phyloP scores from a whole-genome alignment of 495 filamentous ascomycete genomes.

The Mytilinidion resinicola region DNA sequence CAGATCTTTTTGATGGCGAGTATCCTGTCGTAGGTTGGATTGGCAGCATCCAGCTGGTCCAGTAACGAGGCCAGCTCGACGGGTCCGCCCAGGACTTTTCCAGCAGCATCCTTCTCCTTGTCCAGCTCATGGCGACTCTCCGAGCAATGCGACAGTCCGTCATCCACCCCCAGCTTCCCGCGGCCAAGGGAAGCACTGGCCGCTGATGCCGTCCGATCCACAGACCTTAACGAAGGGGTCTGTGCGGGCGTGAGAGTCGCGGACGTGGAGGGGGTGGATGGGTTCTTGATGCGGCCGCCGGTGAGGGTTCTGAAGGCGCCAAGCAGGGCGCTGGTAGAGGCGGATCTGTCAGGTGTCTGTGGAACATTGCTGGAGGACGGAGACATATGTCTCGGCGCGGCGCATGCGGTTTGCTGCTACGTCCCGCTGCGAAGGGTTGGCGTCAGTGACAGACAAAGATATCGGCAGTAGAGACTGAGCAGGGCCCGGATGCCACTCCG shows the following conservation, averaged over 20 bases:
- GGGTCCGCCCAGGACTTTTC: conserved; percentile 14
- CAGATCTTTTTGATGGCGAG: conserved; percentile 14
- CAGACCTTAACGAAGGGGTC: conserved; percentile 6
- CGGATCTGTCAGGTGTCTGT: conserved; percentile 22
- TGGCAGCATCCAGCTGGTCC: conserved; percentile 13
- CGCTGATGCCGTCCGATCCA: neutral
- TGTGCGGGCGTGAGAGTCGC: conserved; percentile 6
- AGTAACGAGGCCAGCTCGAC: conserved; percentile 17
- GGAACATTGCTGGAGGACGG: conserved; percentile 21
- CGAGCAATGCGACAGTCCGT: neutral
- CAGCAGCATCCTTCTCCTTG: neutral
- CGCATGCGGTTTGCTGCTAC: neutral
- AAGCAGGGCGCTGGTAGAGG: conserved; percentile 24
- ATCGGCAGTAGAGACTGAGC: no score
- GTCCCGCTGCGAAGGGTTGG: neutral
- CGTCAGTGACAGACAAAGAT: neutral
- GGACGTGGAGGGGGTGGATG: conserved; percentile 10
- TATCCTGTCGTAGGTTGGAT: conserved; percentile 5
- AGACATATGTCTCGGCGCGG: conserved; percentile 22
- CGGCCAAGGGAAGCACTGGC: conserved; percentile 1
- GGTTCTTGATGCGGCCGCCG: conserved; percentile 15
- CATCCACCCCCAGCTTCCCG: neutral
- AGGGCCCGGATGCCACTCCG: no score
- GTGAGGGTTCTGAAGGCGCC: conserved; percentile 26
- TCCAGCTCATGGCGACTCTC: neutral